Conservation (phyloP, 2,329 filamentous ascomycete genomes). For the Fusarium sp. region DNA sequence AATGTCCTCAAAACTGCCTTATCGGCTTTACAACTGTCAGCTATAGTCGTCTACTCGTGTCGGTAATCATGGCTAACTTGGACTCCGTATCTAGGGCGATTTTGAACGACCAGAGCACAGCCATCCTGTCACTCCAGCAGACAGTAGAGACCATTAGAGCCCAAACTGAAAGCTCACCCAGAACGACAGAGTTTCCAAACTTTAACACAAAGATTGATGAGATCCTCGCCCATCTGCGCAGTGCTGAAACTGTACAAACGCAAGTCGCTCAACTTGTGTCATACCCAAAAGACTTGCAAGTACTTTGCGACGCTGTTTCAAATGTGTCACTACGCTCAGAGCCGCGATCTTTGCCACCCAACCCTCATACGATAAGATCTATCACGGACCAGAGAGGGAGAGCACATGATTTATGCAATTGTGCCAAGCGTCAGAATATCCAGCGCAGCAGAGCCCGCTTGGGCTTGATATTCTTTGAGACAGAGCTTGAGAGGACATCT, state of each 20-base stretch:
- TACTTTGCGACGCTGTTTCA: not conserved
- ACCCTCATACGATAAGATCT: not conserved
- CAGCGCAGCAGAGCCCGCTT: not conserved
- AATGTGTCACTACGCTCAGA: not conserved
- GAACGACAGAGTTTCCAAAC: not conserved
- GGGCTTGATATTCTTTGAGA: not conserved
- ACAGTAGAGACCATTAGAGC: not conserved
- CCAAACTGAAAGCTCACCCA: not conserved
- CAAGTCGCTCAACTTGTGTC: not conserved
- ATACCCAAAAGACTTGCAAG: not conserved
- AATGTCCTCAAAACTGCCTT: not conserved
- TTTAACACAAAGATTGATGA: not conserved
- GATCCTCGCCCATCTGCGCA: not conserved
- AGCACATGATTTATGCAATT: not conserved
- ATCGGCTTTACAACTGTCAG: rapidly evolving
- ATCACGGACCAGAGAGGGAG: not conserved
- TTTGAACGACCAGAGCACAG: not conserved
- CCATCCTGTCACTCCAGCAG: rapidly evolving
- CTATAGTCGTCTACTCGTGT: rapidly evolving
- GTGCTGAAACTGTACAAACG: not conserved
- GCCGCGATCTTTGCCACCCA: not conserved
- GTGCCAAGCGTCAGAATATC: not conserved
- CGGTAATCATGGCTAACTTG: rapidly evolving
- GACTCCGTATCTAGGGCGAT: rapidly evolving
- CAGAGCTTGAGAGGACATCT: not conserved